These are phyloP conservation scores for Solanum acaule DNA, from an alignment of 257 asterid species.

Conservation along the genomic window DNA sequence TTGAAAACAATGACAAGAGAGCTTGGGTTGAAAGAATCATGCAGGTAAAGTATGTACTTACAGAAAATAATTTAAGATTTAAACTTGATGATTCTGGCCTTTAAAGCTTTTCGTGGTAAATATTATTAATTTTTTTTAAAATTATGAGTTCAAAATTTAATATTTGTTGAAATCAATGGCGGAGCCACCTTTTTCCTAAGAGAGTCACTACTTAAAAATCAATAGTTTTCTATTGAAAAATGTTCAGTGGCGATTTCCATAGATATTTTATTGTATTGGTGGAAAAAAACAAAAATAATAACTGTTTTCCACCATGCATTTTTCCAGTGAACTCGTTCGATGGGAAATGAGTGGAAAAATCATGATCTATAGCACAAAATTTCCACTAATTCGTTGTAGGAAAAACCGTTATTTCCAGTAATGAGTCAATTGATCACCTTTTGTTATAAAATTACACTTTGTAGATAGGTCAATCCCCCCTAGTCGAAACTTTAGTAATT, in stretches of 20 bases:
- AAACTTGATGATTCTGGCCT: background rate
- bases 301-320: background rate
- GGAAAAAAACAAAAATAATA: background rate
- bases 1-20: background rate
- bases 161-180: background rate
- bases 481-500: background rate
- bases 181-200: background rate
- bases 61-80: background rate
- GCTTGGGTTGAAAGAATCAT: conserved; percentile 10
- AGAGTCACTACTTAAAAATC: background rate
- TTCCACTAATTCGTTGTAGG: background rate
- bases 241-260: background rate
- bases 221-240: too few species aligned
- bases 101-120: background rate
- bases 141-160: background rate
- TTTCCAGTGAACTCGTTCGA: too few species aligned
- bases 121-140: background rate
- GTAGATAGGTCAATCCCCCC: background rate
- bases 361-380: background rate
- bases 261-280: background rate
- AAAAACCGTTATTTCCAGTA: background rate
- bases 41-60: background rate
- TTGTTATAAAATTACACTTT: background rate
- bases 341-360: background rate
- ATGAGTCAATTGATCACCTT: background rate